Evolutionary conservation across 352 stramenopile species (phyloP).

Genomic region (Plasmopara muralis): DNA sequence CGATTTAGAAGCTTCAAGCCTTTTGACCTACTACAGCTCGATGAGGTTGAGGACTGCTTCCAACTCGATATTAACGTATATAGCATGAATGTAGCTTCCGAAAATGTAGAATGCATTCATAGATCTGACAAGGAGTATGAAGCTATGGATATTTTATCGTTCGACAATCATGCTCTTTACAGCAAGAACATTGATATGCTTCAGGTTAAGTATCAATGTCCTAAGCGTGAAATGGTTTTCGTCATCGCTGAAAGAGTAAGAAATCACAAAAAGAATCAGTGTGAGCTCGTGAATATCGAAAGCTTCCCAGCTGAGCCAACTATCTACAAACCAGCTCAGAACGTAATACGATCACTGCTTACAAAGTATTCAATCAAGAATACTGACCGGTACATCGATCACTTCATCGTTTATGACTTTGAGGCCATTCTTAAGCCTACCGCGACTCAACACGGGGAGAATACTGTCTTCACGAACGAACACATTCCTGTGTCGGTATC

Average conservation of each 20-base stretch:
- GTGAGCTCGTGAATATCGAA: conserved; percentile 2
- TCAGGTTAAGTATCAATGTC: conserved; percentile 1
- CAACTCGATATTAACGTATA: conserved; percentile 6
- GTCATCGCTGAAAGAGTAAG: not conserved
- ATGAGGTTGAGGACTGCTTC: conserved; percentile 9
- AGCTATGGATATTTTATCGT: not conserved
- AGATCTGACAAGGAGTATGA: not conserved
- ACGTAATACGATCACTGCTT: not conserved
- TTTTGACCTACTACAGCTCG: conserved; percentile 7
- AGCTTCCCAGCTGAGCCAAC: not conserved
- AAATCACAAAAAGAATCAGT: not conserved
- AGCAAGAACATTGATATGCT: not conserved
- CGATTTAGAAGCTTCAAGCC: conserved; percentile 6
- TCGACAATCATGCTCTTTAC: conserved; percentile 2
- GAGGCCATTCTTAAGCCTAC: too few relatives aligned
- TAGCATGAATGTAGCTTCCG: conserved; percentile 2
- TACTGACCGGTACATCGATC: too few relatives aligned
- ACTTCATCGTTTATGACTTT: too few relatives aligned
- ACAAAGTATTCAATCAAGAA: conserved; percentile 3
- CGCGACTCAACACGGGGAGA: too few relatives aligned
- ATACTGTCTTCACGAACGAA: too few relatives aligned
- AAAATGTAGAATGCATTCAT: conserved; percentile 1
- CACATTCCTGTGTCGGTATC: conserved; percentile 13
- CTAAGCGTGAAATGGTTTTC: not conserved
- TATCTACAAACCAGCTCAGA: not conserved